Conservation (phyloP, 2,329 filamentous ascomycete species). For the Claviceps arundinis region DNA sequence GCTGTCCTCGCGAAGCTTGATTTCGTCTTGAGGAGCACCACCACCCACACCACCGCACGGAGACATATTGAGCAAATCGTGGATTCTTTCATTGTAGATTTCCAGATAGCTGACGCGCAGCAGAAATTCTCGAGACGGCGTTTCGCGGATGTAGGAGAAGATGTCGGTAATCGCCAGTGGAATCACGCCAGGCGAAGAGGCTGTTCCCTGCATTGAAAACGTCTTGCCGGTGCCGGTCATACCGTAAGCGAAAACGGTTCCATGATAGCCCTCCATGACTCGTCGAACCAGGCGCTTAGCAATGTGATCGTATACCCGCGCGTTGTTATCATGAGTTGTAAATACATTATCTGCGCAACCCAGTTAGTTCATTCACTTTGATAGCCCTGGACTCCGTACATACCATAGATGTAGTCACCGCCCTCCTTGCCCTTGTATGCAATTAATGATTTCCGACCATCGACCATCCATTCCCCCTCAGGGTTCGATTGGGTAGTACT, state of each 20-base stretch:
- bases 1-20: conserved; percentile 91
- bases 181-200: conserved; percentile 89
- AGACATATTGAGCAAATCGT: conserved; percentile 76
- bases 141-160: conserved; percentile 97
- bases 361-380: too few species aligned
- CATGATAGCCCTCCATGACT: conserved; percentile 98
- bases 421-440: conserved; percentile 79
- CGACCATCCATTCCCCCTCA: conserved; percentile 84
- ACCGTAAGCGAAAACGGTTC: conserved; percentile 95
- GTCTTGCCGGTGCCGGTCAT: conserved; percentile 99
- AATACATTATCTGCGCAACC: conserved; percentile 76
- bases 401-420: conserved; percentile 87
- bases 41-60: conserved; percentile 39
- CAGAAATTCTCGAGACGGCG: conserved; percentile 84
- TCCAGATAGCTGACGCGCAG: conserved; percentile 94
- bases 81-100: conserved; percentile 97
- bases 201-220: conserved; percentile 98
- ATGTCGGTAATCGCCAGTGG: conserved; percentile 96
- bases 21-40: conserved; percentile 65
- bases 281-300: conserved; percentile 88
- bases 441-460: conserved; percentile 69
- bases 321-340: conserved; percentile 83
- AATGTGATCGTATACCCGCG: conserved; percentile 83
- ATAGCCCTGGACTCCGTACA: conserved; percentile 14
- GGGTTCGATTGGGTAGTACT: conserved; percentile 41